phyloP scores from a whole-genome alignment of 768 basidiomycete species.

The Lactifluus pinguis region DNA sequence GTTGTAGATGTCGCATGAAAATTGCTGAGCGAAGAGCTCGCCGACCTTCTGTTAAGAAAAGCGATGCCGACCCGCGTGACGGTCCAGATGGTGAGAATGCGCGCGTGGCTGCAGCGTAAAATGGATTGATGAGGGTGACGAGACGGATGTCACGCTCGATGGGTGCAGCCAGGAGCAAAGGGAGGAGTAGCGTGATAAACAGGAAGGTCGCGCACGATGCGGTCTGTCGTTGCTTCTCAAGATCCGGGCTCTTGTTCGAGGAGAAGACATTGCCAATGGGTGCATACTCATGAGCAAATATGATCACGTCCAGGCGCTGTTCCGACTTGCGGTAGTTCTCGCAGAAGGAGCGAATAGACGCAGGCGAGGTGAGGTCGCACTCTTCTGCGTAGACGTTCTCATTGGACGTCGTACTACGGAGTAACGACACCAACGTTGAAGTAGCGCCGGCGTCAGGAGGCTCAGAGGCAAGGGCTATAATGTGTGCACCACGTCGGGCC shows the following conservation, averaged over 20 bases:
- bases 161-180: slow-evolving; percentile 71
- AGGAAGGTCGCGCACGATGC: slow-evolving; percentile 66
- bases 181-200: slow-evolving; percentile 69
- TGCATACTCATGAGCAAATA: slow-evolving; percentile 72
- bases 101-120: slow-evolving; percentile 73
- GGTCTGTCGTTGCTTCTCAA: slow-evolving; percentile 36
- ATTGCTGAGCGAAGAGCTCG: slow-evolving; percentile 55
- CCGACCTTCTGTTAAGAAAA: slow-evolving; percentile 53
- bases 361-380: slow-evolving; percentile 60
- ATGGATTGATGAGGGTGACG: slow-evolving; percentile 78
- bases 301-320: slow-evolving; percentile 64
- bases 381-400: slow-evolving; percentile 73
- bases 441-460: slow-evolving; percentile 46
- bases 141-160: slow-evolving; percentile 88
- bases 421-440: slow-evolving; percentile 51
- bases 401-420: slow-evolving; percentile 63
- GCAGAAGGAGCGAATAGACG: slow-evolving; percentile 62
- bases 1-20: slow-evolving; percentile 72
- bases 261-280: slow-evolving; percentile 46
- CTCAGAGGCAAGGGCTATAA: slow-evolving; percentile 63
- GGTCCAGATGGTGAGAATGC: slow-evolving; percentile 28
- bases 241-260: slow-evolving; percentile 21
- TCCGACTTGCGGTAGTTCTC: slow-evolving; percentile 54
- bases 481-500: slow-evolving; percentile 67
- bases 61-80: slow-evolving; percentile 13